Conservation (phyloP, 495 filamentous ascomycete genomes). For the Lichina pygmaea region DNA sequence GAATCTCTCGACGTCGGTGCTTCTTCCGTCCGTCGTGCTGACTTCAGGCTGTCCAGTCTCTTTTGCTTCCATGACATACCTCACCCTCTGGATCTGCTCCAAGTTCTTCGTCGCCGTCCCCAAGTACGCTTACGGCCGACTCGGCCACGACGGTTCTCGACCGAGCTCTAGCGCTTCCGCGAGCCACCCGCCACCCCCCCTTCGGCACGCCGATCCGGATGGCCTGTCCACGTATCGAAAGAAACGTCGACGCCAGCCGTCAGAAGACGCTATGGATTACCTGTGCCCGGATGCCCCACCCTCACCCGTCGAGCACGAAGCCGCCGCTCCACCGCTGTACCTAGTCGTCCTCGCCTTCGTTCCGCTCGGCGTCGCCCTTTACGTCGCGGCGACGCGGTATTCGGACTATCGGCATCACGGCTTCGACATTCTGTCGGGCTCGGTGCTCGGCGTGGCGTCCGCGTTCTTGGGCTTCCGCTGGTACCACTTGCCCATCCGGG, state of each 20-base stretch:
- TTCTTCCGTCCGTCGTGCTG: neutral
- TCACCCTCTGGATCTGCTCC: slow-evolving; percentile 33
- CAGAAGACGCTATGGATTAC: neutral
- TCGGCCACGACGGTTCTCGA: too few species aligned
- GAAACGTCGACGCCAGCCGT: neutral
- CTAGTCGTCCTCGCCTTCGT: slow-evolving; percentile 27
- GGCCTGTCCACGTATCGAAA: slow-evolving; percentile 1
- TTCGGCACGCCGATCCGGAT: slow-evolving; percentile 4
- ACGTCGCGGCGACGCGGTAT: slow-evolving; percentile 34
- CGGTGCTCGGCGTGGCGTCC: slow-evolving; percentile 24
- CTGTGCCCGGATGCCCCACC: slow-evolving; percentile 1
- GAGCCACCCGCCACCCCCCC: slow-evolving; percentile 6
- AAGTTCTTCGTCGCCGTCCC: slow-evolving; percentile 37
- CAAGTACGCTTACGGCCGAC: too few species aligned
- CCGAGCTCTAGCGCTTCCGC: neutral
- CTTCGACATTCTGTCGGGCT: slow-evolving; percentile 35
- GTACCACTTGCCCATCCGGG: slow-evolving; percentile 19
- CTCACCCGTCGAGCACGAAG: slow-evolving; percentile 16
- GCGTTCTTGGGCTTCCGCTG: slow-evolving; percentile 31
- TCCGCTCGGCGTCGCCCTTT: slow-evolving; percentile 28
- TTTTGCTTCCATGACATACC: slow-evolving; percentile 34
- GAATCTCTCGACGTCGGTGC: neutral
- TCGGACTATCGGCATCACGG: slow-evolving; percentile 35
- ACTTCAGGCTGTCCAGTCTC: slow-evolving; percentile 19
- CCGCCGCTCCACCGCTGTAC: slow-evolving; percentile 30